These are phyloP conservation scores for Epichloe glyceriae DNA, from an alignment of 2,329 filamentous ascomycete species.

Conservation along the genomic window DNA sequence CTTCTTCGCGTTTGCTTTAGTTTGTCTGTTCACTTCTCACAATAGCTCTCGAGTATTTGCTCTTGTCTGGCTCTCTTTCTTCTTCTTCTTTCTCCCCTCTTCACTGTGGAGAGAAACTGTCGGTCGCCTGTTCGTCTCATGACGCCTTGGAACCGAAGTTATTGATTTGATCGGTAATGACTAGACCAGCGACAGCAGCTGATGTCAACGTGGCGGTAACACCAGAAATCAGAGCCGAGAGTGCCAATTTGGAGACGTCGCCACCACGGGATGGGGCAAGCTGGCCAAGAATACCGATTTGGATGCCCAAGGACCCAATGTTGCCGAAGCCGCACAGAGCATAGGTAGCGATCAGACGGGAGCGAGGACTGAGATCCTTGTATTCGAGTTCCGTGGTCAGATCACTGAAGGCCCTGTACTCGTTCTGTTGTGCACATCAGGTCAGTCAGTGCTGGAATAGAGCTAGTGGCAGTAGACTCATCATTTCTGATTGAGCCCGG, in stretches of 20 bases:
- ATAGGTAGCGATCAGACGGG: constrained; percentile 72
- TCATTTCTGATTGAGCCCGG: no score
- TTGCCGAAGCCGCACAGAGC: constrained; percentile 77
- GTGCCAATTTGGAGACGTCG: constrained; percentile 61
- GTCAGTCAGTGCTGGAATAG: no score
- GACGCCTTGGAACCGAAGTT: constrained; percentile 12
- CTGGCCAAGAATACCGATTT: constrained; percentile 78
- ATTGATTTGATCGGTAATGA: constrained; percentile 42
- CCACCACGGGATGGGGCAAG: constrained; percentile 61
- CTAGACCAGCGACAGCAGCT: constrained; percentile 64
- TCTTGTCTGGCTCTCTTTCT: not conserved
- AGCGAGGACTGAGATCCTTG: constrained; percentile 50
- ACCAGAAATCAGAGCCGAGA: constrained; percentile 67
- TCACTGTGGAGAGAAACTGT: no score
- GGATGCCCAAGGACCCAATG: constrained; percentile 75
- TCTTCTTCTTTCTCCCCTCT: not conserved
- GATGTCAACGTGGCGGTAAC: constrained; percentile 68
- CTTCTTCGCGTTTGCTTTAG: no score
- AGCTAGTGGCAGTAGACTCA: no score
- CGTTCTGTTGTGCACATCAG: constrained; percentile 37
- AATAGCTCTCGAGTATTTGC: not conserved
- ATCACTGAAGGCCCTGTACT: constrained; percentile 58
- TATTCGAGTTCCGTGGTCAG: constrained; percentile 49
- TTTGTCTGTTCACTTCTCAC: no score
- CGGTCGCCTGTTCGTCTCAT: not conserved